phyloP scores from a whole-genome alignment of 176 grass and related monocot genomes.

The Eragrostis nindensis region DNA sequence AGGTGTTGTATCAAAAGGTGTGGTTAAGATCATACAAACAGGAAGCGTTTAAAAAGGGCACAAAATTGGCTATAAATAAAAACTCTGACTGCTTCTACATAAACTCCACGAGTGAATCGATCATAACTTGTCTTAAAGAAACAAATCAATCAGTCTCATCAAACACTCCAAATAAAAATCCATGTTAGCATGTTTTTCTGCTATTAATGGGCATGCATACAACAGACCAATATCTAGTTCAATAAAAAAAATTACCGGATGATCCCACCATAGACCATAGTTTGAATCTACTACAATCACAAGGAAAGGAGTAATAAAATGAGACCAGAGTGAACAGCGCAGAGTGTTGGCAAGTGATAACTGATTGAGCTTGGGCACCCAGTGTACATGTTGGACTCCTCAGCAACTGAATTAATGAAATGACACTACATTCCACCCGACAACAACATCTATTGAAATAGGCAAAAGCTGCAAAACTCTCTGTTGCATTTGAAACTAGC shows the following conservation, averaged over 20 bases:
- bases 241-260: background rate
- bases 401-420: constrained; percentile 7
- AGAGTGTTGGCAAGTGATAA: background rate
- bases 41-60: background rate
- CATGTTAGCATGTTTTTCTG: background rate
- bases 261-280: background rate
- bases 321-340: background rate
- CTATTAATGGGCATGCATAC: background rate
- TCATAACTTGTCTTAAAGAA: constrained; percentile 5
- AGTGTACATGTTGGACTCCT: background rate
- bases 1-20: constrained; percentile 26
- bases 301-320: too few relatives aligned
- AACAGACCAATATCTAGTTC: background rate
- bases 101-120: background rate
- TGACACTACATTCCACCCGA: background rate
- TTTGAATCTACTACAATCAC: background rate
- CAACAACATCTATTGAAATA: background rate
- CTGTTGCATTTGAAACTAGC: background rate
- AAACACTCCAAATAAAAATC: constrained; percentile 5
- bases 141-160: background rate
- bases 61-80: background rate
- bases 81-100: constrained; percentile 6
- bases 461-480: constrained; percentile 21
- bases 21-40: constrained; percentile 23
- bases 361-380: background rate